Conservation (phyloP, 768 basidiomycete species). For the Amanita subjunquillea region DNA sequence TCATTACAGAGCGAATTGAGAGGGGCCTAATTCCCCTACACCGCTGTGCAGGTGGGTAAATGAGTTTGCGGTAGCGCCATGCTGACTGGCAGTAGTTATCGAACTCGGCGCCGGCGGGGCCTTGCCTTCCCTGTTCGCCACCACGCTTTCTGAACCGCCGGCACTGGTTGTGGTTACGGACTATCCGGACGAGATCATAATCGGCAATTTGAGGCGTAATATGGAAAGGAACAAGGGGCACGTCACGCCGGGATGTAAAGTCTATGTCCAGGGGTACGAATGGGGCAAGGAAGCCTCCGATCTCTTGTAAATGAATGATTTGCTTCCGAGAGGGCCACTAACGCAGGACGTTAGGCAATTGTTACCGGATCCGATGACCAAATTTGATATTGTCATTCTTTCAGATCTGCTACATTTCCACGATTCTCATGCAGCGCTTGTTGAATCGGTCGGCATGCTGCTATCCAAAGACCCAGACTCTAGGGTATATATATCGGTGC, state of each 20-base stretch:
- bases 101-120: constrained; percentile 66
- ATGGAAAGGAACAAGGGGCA: constrained; percentile 35
- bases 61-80: neutral
- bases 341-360: constrained; percentile 10
- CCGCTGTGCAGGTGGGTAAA: constrained; percentile 28
- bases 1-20: constrained; percentile 60
- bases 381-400: constrained; percentile 53
- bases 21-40: constrained; percentile 31
- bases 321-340: neutral
- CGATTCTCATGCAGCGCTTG: constrained; percentile 43
- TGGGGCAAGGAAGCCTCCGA: constrained; percentile 46
- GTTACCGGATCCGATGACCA: constrained; percentile 12
- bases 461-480: constrained; percentile 30
- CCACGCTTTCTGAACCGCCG: constrained; percentile 34
- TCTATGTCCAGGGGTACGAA: constrained; percentile 43
- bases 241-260: constrained; percentile 26
- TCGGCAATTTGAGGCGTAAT: constrained; percentile 46
- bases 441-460: constrained; percentile 39
- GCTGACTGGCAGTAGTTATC: constrained; percentile 44
- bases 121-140: constrained; percentile 52
- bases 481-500: constrained; percentile 45
- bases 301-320: constrained; percentile 33
- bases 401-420: constrained; percentile 70
- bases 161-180: constrained; percentile 53
- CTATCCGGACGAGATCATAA: constrained; percentile 54